Conservation (phyloP, 768 basidiomycete species). For the Guyanaporus albipodus region DNA sequence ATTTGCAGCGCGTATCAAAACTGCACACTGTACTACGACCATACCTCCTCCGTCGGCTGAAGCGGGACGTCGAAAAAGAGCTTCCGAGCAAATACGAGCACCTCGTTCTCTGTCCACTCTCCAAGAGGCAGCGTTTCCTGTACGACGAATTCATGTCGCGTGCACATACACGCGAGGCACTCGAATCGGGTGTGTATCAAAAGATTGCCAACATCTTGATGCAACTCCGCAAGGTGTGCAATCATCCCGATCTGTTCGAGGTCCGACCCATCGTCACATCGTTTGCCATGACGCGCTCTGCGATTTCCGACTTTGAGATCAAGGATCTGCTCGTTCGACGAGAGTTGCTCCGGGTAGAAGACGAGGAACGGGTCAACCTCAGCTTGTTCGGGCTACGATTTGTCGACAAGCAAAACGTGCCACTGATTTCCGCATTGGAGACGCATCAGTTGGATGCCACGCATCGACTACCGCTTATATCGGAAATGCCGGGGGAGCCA, state of each 20-base stretch:
- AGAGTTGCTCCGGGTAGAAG: slow-evolving; percentile 51
- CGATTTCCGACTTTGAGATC: slow-evolving; percentile 75
- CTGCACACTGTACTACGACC: slow-evolving; percentile 95
- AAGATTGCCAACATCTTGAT: slow-evolving; percentile 94
- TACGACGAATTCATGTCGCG: slow-evolving; percentile 97
- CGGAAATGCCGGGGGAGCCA: slow-evolving; percentile 54
- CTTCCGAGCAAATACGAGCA: slow-evolving; percentile 94
- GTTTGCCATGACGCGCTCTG: slow-evolving; percentile 72
- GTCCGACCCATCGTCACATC: slow-evolving; percentile 79
- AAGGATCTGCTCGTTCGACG: slow-evolving; percentile 85
- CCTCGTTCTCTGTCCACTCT: slow-evolving; percentile 80
- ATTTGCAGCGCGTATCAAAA: slow-evolving; percentile 76
- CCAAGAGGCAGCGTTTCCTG: slow-evolving; percentile 89
- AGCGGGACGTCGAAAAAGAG: slow-evolving; percentile 96
- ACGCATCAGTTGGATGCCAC: slow-evolving; percentile 59
- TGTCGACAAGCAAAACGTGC: slow-evolving; percentile 48
- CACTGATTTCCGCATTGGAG: slow-evolving; percentile 51
- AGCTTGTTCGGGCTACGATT: slow-evolving; percentile 64
- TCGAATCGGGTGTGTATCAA: slow-evolving; percentile 82
- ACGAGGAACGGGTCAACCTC: slow-evolving; percentile 56
- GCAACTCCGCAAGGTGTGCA: slow-evolving; percentile 97
- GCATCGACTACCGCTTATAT: slow-evolving; percentile 46
- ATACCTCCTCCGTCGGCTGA: slow-evolving; percentile 92
- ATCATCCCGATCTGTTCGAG: slow-evolving; percentile 91
- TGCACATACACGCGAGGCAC: slow-evolving; percentile 74